Percentiles rank a stretch among this genome's conserved stretches.
phyloP scores from a whole-genome alignment of 306 rosid species.

The Inga oerstediana region DNA sequence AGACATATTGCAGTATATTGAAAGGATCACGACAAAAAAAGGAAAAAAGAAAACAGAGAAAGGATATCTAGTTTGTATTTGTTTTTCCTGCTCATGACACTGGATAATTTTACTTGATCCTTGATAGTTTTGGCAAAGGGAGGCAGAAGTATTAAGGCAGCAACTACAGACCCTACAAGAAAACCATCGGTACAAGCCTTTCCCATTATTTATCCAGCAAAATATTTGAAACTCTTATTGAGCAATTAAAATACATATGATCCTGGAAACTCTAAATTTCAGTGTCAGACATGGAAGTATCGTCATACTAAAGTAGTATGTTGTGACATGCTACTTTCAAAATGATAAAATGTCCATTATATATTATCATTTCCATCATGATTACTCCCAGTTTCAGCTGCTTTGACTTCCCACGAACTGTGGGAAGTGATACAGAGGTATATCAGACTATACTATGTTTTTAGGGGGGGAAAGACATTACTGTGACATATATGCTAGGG shows the following conservation, averaged over 20 bases:
- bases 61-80: conserved; percentile 1
- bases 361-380: neutral
- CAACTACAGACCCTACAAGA: conserved; percentile 77
- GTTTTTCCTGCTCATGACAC: conserved; percentile 10
- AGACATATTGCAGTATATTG: conserved; percentile 18
- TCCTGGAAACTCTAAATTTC: conserved; percentile 1
- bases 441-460: neutral
- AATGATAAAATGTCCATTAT: conserved; percentile 20
- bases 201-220: conserved; percentile 27
- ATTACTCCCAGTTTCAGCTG: neutral
- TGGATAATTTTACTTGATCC: conserved; percentile 29
- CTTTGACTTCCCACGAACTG: neutral
- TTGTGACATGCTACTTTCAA: conserved; percentile 19
- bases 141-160: conserved; percentile 71
- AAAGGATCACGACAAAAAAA: conserved; percentile 6
- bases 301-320: conserved; percentile 18
- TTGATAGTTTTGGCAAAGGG: conserved; percentile 81
- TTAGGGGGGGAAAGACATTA: neutral
- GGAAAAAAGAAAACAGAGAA: no score
- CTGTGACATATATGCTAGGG: neutral
- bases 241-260: conserved; percentile 19
- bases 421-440: neutral
- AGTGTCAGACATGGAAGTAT: conserved; percentile 17
- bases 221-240: neutral
- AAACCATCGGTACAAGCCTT: conserved; percentile 60